Evolutionary conservation across 192 early-diverging fungal species (phyloP), one percentile per base, ranked within the genome.

Genomic region (Allomyces macrogynus): DNA sequence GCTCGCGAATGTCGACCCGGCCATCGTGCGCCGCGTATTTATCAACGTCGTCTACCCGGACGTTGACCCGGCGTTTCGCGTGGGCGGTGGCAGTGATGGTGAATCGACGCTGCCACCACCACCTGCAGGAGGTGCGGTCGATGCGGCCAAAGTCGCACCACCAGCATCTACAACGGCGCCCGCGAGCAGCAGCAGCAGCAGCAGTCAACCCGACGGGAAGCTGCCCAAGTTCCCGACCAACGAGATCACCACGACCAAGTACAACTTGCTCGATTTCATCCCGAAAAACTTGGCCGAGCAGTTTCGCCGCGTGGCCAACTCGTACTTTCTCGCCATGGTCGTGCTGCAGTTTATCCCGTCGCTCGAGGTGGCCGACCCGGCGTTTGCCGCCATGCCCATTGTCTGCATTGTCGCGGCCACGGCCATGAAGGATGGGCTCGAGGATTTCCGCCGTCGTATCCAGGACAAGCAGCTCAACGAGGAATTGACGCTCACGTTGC

Each of bases 201-300:
- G 44, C 3, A 57, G 16, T 16, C 12, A 57, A 2, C 49, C 16
- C 49, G 16, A 57, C 49, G 12, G 49, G 16, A n/a, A 20, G 20
- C 49, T 57, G 49, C 49, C 32, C 32, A 40, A 40, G 32, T 40
- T 40, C 32, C 32, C 32, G 32, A 57, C 75, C 68, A 97, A 97
- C 77, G 81, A 87, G 68, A 81, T 97, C 25, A 74, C 79, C 43
- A 97, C 94, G 0, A 79, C 86, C n/a, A 99, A 97, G 73, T 99
- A 99, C 78, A 91, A 89, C 8, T 70, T 87, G 5, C 63, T 91
- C 16, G 86, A 87, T 0, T 99, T 97, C 75, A 72, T 99, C 18
- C 94, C 94, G 22, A 95, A 93, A 72, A 96, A 96, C 68, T 70
- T 99, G 66, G 88, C 90, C 73, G 93, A 97, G 81, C 94, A 99